Conservation (phyloP, 2,329 filamentous ascomycete species). For the Aspergillus sergii region DNA sequence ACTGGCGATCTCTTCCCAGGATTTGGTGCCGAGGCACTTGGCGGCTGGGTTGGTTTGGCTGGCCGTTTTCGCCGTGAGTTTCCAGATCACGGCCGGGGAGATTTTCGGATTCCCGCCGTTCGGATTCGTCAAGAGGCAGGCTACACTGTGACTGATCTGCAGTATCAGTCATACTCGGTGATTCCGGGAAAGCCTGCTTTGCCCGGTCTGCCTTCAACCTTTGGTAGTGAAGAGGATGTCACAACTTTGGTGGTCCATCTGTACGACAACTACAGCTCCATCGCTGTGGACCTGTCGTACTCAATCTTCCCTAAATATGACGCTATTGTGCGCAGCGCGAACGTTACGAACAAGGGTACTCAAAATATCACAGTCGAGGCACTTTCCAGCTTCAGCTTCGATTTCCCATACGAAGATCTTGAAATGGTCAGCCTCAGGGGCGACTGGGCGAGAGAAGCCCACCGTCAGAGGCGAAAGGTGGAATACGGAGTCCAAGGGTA, state of each 20-base stretch:
- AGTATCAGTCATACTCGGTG: constrained; percentile 61
- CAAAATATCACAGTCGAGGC: constrained; percentile 57
- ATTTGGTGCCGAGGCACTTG: constrained; percentile 27
- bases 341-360: constrained; percentile 61
- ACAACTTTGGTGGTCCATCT: constrained; percentile 61
- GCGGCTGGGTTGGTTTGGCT: constrained; percentile 58
- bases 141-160: constrained; percentile 61
- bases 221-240: constrained; percentile 58
- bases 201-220: constrained; percentile 61
- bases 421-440: constrained; percentile 65
- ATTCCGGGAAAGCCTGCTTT: constrained; percentile 59
- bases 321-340: constrained; percentile 63
- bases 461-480: constrained; percentile 57
- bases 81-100: constrained; percentile 65
- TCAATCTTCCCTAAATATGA: constrained; percentile 66
- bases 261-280: constrained; percentile 60
- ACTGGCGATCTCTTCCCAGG: constrained; percentile 55
- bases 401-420: constrained; percentile 62
- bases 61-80: constrained; percentile 63
- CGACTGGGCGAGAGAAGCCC: constrained; percentile 65
- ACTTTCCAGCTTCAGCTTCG: constrained; percentile 63
- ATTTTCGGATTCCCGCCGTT: constrained; percentile 64
- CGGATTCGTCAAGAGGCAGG: constrained; percentile 62
- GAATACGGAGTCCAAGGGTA: constrained; percentile 60
- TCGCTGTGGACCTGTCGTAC: constrained; percentile 63